Evolutionary conservation across 495 filamentous ascomycete species (phyloP).

Genomic region (Staphylotrichum tortipilum): DNA sequence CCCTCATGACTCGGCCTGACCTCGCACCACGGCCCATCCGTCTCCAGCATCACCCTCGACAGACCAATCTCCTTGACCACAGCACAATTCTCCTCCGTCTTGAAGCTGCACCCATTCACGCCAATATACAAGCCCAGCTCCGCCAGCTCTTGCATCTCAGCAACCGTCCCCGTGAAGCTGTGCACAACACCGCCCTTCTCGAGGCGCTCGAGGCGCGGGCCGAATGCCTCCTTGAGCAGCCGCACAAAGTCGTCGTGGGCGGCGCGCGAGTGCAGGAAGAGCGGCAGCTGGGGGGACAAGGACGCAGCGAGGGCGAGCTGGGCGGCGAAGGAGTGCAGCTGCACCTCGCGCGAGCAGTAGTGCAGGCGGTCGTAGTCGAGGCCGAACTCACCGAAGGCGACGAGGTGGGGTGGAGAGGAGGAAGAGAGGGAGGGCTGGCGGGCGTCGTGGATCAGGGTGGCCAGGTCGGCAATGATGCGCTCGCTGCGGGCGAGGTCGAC

Average conservation of each 20-base stretch:
- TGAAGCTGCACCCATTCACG: slow-evolving; percentile 86
- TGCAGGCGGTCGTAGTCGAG: slow-evolving; percentile 91
- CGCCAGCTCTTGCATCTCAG: slow-evolving; percentile 71
- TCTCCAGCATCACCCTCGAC: slow-evolving; percentile 75
- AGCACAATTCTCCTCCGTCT: slow-evolving; percentile 78
- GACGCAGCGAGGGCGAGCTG: slow-evolving; percentile 64
- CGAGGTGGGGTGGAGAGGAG: slow-evolving; percentile 26
- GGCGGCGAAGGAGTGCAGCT: slow-evolving; percentile 73
- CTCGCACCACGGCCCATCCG: slow-evolving; percentile 87
- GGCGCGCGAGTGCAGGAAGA: slow-evolving; percentile 86
- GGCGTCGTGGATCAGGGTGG: slow-evolving; percentile 38
- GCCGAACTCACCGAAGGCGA: slow-evolving; percentile 92
- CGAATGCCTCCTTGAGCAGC: slow-evolving; percentile 43
- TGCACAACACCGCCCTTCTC: slow-evolving; percentile 75
- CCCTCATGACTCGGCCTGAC: slow-evolving; percentile 57
- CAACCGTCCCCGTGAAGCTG: slow-evolving; percentile 77
- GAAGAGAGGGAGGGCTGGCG: no score
- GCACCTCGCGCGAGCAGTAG: slow-evolving; percentile 63
- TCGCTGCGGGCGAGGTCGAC: slow-evolving; percentile 28
- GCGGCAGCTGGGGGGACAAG: slow-evolving; percentile 65
- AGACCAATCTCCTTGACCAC: slow-evolving; percentile 71
- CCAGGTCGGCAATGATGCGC: slow-evolving; percentile 51
- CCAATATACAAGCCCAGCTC: slow-evolving; percentile 73
- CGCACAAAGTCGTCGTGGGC: slow-evolving; percentile 73
- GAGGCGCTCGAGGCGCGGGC: slow-evolving; percentile 42